These are phyloP conservation scores for Coniosporium tulheliwenetii DNA, from an alignment of 2,329 filamentous ascomycete genomes.

Conservation along the genomic window DNA sequence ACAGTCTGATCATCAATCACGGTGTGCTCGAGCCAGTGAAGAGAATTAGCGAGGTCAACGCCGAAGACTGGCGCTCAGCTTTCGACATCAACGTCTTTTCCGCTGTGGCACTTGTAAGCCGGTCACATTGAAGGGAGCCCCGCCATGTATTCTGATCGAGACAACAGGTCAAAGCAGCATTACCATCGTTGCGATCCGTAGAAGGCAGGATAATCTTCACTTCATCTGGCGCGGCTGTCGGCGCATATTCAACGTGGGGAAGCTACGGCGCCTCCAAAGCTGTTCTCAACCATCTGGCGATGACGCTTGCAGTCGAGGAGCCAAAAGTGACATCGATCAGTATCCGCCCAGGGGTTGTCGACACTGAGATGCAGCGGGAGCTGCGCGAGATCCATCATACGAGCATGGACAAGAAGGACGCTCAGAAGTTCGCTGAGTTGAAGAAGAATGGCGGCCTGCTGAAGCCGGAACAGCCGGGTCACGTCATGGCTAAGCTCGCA, in stretches of 20 bases:
- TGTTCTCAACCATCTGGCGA: constrained; percentile 62
- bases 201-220: constrained; percentile 62
- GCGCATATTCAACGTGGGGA: constrained; percentile 57
- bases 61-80: constrained; percentile 56
- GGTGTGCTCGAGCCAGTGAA: constrained; percentile 64
- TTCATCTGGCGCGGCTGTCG: constrained; percentile 60
- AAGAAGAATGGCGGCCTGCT: constrained; percentile 59
- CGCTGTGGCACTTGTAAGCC: constrained; percentile 55
- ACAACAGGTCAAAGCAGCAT: constrained; percentile 49
- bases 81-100: constrained; percentile 87
- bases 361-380: constrained; percentile 81
- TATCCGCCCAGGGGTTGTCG: constrained; percentile 64
- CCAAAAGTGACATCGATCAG: constrained; percentile 57
- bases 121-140: constrained; percentile 2
- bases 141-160: background rate
- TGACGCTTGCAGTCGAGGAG: constrained; percentile 63
- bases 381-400: constrained; percentile 57
- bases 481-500: constrained; percentile 70
- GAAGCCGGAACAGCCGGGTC: constrained; percentile 67
- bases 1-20: constrained; percentile 80
- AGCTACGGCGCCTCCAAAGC: constrained; percentile 75
- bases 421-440: constrained; percentile 49
- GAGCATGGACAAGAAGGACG: constrained; percentile 41
- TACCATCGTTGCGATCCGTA: constrained; percentile 51
- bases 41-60: constrained; percentile 48